Percentiles rank a stretch among this genome's conserved stretches.
These are phyloP conservation scores for Suillus subalutaceus DNA, from an alignment of 768 basidiomycete species.

Conservation along the genomic window DNA sequence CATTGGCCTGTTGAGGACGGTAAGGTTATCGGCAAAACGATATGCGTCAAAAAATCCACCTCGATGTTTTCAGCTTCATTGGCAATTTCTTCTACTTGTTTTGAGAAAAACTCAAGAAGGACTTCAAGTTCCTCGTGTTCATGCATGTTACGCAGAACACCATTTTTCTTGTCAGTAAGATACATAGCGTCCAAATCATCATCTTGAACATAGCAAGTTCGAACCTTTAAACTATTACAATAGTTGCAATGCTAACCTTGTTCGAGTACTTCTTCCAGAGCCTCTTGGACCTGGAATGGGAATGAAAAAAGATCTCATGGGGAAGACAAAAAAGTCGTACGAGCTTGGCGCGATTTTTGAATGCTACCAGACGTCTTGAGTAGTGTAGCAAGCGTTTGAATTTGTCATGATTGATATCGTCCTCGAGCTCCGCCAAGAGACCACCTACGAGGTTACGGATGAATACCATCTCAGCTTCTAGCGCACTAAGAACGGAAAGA, in stretches of 20 bases:
- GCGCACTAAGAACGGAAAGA: slow-evolving; percentile 86
- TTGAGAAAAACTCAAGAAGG: slow-evolving; percentile 91
- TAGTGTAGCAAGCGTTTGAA: slow-evolving; percentile 92
- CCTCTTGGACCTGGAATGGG: slow-evolving; percentile 73
- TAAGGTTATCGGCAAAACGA: slow-evolving; percentile 3
- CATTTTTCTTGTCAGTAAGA: slow-evolving; percentile 81
- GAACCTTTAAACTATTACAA: background rate
- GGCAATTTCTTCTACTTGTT: slow-evolving; percentile 96
- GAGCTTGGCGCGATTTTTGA: slow-evolving; percentile 88
- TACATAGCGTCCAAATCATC: slow-evolving; percentile 97
- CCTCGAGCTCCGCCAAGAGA: slow-evolving; percentile 89
- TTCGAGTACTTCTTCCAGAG: slow-evolving; percentile 87
- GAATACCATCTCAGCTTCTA: slow-evolving; percentile 97
- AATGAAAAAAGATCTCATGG: slow-evolving; percentile 7
- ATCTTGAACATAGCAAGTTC: slow-evolving; percentile 49
- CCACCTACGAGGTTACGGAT: slow-evolving; percentile 90
- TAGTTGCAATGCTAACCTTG: slow-evolving; percentile 59
- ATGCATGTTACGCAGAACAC: slow-evolving; percentile 55
- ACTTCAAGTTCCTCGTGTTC: slow-evolving; percentile 96
- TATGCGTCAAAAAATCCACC: slow-evolving; percentile 40
- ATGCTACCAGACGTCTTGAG: slow-evolving; percentile 83
- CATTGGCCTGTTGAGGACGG: slow-evolving; percentile 64
- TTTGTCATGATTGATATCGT: slow-evolving; percentile 93
- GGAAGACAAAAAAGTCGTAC: slow-evolving; percentile 40
- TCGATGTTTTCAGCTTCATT: slow-evolving; percentile 90